Percentiles rank a stretch among this genome's conserved stretches.
phyloP scores from a whole-genome alignment of 805 yeast species.

The Sugiyamaella chiloensis region DNA sequence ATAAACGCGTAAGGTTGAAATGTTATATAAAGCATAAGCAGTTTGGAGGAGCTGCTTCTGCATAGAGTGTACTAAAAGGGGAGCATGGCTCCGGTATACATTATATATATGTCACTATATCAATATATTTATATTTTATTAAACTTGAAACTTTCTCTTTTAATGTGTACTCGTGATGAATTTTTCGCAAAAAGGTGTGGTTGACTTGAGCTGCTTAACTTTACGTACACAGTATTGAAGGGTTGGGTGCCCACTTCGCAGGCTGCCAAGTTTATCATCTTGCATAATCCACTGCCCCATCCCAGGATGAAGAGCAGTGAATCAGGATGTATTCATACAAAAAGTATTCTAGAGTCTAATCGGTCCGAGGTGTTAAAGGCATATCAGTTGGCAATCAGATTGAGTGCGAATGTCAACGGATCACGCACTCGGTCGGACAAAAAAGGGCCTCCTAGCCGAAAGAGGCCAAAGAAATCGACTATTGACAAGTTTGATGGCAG shows the following conservation, averaged over 20 bases:
- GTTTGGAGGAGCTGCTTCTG: background rate
- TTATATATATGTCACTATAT: background rate
- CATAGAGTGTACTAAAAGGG: background rate
- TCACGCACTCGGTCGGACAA: background rate
- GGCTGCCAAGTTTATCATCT: too few relatives aligned
- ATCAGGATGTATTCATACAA: conserved; percentile 1
- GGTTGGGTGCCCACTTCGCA: too few relatives aligned
- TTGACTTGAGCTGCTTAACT: too few relatives aligned
- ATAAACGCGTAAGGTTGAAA: conserved; percentile 7
- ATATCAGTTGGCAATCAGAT: background rate
- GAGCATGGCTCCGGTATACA: background rate
- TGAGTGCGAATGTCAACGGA: background rate
- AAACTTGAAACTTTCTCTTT: too few relatives aligned
- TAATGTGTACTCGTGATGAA: too few relatives aligned
- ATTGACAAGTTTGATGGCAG: background rate
- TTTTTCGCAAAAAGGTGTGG: too few relatives aligned
- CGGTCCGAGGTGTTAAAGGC: background rate
- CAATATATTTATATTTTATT: conserved; percentile 1
- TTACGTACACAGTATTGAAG: too few relatives aligned
- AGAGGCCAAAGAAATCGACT: background rate
- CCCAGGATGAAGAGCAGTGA: conserved; percentile 1
- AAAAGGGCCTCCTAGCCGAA: background rate
- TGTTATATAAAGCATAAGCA: background rate
- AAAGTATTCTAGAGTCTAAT: background rate
- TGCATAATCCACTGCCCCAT: too few relatives aligned